Evolutionary conservation across 768 basidiomycete genomes (phyloP), one percentile per base, ranked within the genome.

Genomic region (Macrolepiota fuliginosa): DNA sequence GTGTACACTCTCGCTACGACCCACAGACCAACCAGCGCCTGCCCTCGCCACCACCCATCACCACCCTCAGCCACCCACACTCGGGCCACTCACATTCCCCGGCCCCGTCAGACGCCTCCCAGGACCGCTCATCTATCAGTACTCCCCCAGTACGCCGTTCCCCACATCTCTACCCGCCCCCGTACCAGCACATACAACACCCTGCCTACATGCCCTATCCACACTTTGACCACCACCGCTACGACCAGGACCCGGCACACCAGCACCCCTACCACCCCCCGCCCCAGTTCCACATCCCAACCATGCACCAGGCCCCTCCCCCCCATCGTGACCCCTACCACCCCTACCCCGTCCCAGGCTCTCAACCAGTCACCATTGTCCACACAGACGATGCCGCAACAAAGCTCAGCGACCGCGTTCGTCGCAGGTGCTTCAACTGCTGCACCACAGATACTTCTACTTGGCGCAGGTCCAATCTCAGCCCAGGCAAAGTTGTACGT

Each of bases 371-470:
- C 5, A 66, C 71, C 2, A 73, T 79, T 56, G 72, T 79, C 12
- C 78, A 87, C 73, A 92, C 91, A 0, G 89, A 91, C 71, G 91
- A 92, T 65, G 91, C 91, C 0, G 83, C 89, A 1, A 91, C 90
- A 0, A 92, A 92, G 74, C 78, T 92, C 59, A 88, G 84, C 69
- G 89, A 91, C 69, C 81, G 89, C 42, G 87, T 92, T 53, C 81
- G 91, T 27, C 74, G 91, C 39, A 77, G 90, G 51, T 92, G 91
- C 73, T 92, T 89, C 81, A 92, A 92, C 71, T 92, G 91, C 72
- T 87, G 88, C 71, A 92, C 90, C 25, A 91, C 91, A 13, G 91
- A 92, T 64, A 92, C 91, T 35, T 88, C 87, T 54, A 92, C 90
- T 25, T 92, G 91, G 91, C 75, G 91, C 37, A 75, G 91, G 62